Conservation (phyloP, 306 rosid genomes). For the Vachellia collinsii region DNA sequence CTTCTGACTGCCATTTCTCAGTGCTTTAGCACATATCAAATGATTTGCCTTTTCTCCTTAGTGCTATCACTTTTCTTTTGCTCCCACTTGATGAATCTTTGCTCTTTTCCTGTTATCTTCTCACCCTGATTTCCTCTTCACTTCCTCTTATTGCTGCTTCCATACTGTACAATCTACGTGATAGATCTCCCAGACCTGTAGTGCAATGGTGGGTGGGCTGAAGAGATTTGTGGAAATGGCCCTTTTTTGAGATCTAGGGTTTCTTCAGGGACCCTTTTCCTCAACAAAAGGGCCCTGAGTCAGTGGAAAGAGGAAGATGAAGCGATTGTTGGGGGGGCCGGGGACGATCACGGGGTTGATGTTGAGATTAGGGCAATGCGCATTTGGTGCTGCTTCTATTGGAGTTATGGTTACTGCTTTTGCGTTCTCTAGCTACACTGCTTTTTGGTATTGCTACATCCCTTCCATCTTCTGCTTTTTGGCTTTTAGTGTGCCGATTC, state of each 20-base stretch:
- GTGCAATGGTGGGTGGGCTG: constrained; percentile 3
- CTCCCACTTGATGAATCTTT: background rate
- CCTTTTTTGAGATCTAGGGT: constrained; percentile 49
- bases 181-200: background rate
- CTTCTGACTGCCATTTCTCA: background rate
- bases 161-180: background rate
- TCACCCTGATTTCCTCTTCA: background rate
- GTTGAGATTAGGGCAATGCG: constrained; percentile 78
- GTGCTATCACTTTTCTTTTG: background rate
- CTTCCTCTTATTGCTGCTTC: background rate
- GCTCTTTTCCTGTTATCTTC: background rate
- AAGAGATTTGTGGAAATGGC: constrained; percentile 26
- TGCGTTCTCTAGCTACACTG: constrained; percentile 76
- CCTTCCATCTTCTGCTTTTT: background rate
- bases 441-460: constrained; percentile 67
- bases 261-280: constrained; percentile 35
- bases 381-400: constrained; percentile 77
- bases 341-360: constrained; percentile 74
- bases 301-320: constrained; percentile 48
- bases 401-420: constrained; percentile 73
- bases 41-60: background rate
- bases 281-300: constrained; percentile 35
- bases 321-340: constrained; percentile 71
- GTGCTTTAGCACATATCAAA: background rate
- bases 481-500: background rate